Evolutionary conservation across 2,329 filamentous ascomycete genomes (phyloP), one percentile per base, ranked within the genome.

Genomic region (Epichloe glyceriae): DNA sequence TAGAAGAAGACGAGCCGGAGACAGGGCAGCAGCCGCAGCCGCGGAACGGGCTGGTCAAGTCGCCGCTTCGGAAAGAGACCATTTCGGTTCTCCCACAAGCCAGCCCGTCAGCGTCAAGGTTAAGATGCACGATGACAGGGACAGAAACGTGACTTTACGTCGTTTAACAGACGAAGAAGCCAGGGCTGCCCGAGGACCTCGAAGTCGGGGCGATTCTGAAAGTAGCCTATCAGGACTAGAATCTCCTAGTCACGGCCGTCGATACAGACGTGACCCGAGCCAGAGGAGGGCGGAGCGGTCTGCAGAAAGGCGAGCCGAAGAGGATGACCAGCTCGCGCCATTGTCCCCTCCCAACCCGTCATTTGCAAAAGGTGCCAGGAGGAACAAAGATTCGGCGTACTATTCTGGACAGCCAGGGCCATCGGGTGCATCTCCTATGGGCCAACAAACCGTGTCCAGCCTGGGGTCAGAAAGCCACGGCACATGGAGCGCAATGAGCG

Each of bases 101-200:
- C 69, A 72, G 34, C 70, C 75, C 3, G 70, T 79, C 34, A 78
- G 76, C 58, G 74, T 83, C 52, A 80, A 78, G 60, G 66, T 83
- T 51, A 78, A 76, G 58, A 70, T 82, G 45, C 75, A 81, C 55
- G 76, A 80, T 55, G 79, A 83, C 57, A 73, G 72, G 34, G 75
- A 80, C 52, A 70, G 75, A 54, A 80, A 80, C 55, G 73, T 84
- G 51, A 84, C 80, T 14, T 66, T 84, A 41, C 73, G 80, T 38
- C 71, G 78, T 37, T 65, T 83, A 22, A 82, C 80, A 0, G 79
- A 82, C 26, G 75, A 80, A 54, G 80, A 84, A 61, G 71, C 75
- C 3, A 68, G 70, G 35, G 69, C 70, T 33, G 67, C 63, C 4
- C 62, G 68, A 12, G 69, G 70, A 43, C 63, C 66, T 10, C 61